phyloP scores from a whole-genome alignment of 1,284 basidiomycete genomes.

The Inonotus obliquus region DNA sequence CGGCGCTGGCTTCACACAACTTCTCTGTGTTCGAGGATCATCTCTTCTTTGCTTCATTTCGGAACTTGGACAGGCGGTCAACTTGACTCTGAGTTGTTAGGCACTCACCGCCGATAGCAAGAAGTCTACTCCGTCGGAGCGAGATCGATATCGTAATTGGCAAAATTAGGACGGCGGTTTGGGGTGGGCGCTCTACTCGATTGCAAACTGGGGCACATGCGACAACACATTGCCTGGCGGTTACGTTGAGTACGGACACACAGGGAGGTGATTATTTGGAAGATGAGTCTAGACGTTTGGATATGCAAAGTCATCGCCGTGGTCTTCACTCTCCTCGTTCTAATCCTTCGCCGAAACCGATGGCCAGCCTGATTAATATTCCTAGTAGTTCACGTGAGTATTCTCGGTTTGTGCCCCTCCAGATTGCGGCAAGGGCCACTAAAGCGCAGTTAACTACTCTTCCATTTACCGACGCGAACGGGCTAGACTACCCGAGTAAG shows the following conservation, averaged over 20 bases:
- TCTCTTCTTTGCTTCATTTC: not conserved
- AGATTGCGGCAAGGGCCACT: too few relatives aligned
- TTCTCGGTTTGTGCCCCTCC: too few relatives aligned
- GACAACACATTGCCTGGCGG: not conserved
- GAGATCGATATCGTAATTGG: not conserved
- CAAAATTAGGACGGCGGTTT: not conserved
- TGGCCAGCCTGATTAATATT: too few relatives aligned
- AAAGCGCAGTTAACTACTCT: too few relatives aligned
- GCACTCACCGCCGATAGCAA: not conserved
- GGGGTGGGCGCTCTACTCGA: not conserved
- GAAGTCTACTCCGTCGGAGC: not conserved
- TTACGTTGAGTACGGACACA: too few relatives aligned
- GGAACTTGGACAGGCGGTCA: not conserved
- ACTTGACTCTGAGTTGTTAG: too few relatives aligned
- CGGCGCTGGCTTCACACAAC: not conserved
- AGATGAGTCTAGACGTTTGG: not conserved
- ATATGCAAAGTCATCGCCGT: not conserved
- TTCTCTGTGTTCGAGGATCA: not conserved
- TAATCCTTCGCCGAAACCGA: too few relatives aligned
- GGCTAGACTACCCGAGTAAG: not conserved
- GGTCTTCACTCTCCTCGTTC: too few relatives aligned
- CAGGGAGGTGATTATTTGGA: too few relatives aligned
- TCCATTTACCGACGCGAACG: not conserved
- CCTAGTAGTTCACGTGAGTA: too few relatives aligned
- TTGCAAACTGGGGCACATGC: not conserved